Evolutionary conservation across 768 basidiomycete genomes (phyloP), one percentile per base, ranked within the genome.

Genomic region (Boletus reticuloceps): DNA sequence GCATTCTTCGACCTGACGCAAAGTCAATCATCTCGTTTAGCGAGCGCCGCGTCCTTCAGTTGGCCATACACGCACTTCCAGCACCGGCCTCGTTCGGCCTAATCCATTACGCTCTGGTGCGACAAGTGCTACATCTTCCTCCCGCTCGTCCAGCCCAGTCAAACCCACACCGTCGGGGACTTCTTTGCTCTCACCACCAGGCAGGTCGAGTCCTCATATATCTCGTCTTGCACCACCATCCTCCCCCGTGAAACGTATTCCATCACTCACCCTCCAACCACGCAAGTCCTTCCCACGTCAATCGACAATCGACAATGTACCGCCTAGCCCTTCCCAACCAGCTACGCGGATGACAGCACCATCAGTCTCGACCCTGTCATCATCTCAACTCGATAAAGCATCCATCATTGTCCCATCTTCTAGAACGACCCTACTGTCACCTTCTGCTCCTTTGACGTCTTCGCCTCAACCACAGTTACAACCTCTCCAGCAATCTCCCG

Each of bases 21-120:
- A 32, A 17, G 22, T 42, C 43, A 27, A 43, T 20, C 31, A 31
- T 44, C n/a, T 19, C 36, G 22, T 72, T 29, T 32, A 68, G 58
- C 74, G 75, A 50, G 47, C 56, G 5, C 64, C 61, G 44, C 67
- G 77, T 62, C 57, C 79, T 58, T 32, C 50, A 61, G 47, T 74
- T 16, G 80, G 81, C 13, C 88, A 91, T 68, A 82, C 83, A 56
- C 79, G 87, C 29, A 83, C 83, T 0, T 67, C 78, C n/a, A 89
- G 82, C 55, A 69, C 72, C 6, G 72, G 77, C 39, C 69, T 64
- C n/a, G 43, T 74, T 65, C 83, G 51, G 48, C 75, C 58, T 68
- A 74, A 63, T 61, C 76, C 56, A 59, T 69, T 65, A 14, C 77
- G 82, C 25, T 77, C 80, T 7, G 58, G 53, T 4, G 40, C 60